Conservation (phyloP, 2,329 filamentous ascomycete genomes). For the Herpotrichia juniperi region DNA sequence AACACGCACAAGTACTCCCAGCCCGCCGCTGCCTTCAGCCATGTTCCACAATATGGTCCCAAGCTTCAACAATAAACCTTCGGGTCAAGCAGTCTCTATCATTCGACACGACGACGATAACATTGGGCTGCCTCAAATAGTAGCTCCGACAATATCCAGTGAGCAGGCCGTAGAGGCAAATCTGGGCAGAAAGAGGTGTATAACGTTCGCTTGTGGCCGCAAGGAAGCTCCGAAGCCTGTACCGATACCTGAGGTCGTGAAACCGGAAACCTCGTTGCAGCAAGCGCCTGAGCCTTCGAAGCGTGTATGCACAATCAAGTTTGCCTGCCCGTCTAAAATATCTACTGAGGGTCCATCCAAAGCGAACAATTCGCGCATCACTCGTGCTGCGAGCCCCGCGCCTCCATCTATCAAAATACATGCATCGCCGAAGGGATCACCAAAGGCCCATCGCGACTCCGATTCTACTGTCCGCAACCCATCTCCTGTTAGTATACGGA, state of each 20-base stretch:
- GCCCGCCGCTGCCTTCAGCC: conserved; percentile 75
- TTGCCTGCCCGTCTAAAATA: conserved; percentile 68
- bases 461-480: conserved; percentile 57
- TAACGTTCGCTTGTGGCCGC: conserved; percentile 83
- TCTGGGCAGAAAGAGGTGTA: conserved; percentile 81
- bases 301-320: conserved; percentile 72
- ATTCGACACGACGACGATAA: conserved; percentile 44
- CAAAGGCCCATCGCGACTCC: conserved; percentile 53
- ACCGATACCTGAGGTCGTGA: conserved; percentile 15
- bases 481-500: conserved; percentile 53
- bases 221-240: conserved; percentile 47
- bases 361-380: conserved; percentile 39
- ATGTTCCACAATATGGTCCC: conserved; percentile 47
- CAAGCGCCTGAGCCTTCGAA: conserved; percentile 49
- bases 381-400: conserved; percentile 53
- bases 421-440: conserved; percentile 35
- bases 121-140: conserved; percentile 31
- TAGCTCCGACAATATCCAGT: conserved; percentile 38
- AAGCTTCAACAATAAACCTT: conserved; percentile 45
- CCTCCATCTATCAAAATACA: conserved; percentile 37
- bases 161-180: conserved; percentile 68
- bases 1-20: conserved; percentile 82
- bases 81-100: conserved; percentile 45
- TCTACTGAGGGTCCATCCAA: conserved; percentile 48
- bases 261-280: conserved; percentile 6